Conservation (phyloP, 2,329 filamentous ascomycete species). For the Sporothrix pallida region DNA sequence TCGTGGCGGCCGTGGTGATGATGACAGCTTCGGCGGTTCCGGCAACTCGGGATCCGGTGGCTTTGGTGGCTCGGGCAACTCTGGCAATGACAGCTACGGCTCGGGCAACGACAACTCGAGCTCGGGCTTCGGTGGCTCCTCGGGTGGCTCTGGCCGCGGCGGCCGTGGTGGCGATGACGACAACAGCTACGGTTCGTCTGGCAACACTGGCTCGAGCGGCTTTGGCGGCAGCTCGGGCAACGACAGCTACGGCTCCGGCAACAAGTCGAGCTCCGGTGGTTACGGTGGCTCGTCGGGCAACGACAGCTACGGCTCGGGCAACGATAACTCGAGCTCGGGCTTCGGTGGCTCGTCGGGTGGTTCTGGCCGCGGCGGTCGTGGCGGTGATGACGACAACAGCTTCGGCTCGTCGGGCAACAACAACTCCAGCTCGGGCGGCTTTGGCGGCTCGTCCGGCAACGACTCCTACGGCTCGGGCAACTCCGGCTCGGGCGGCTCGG, state of each 20-base stretch:
- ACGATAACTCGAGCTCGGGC: slow-evolving; percentile 9
- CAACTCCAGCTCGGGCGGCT: slow-evolving; percentile 21
- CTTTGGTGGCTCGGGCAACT: slow-evolving; percentile 1
- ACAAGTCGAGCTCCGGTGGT: slow-evolving; percentile 19
- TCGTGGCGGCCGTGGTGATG: slow-evolving; percentile 32
- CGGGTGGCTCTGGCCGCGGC: slow-evolving; percentile 34
- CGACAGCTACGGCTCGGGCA: slow-evolving; percentile 38
- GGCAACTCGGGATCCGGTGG: slow-evolving; percentile 37
- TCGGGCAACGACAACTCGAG: slow-evolving; percentile 19
- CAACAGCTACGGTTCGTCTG: slow-evolving; percentile 31
- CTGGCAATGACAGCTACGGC: slow-evolving; percentile 36
- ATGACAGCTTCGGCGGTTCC: slow-evolving; percentile 37
- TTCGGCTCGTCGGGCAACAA: slow-evolving; percentile 36
- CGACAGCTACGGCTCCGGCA: slow-evolving; percentile 38
- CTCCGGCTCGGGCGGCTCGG: slow-evolving; percentile 18
- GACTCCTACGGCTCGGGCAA: slow-evolving; percentile 32
- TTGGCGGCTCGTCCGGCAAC: slow-evolving; percentile 19
- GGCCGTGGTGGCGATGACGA: slow-evolving; percentile 32
- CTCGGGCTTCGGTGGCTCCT: slow-evolving; percentile 22
- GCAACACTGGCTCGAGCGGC: slow-evolving; percentile 39
- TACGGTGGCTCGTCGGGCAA: slow-evolving; percentile 9
- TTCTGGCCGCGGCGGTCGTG: slow-evolving; percentile 30
- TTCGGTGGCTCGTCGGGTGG: slow-evolving; percentile 24
- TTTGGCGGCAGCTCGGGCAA: slow-evolving; percentile 32
- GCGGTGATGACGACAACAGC: slow-evolving; percentile 30